Percentiles rank a stretch among this genome's conserved stretches.
phyloP scores from a whole-genome alignment of 371 early-diverging fungal species.

The Mortierella sp. region DNA sequence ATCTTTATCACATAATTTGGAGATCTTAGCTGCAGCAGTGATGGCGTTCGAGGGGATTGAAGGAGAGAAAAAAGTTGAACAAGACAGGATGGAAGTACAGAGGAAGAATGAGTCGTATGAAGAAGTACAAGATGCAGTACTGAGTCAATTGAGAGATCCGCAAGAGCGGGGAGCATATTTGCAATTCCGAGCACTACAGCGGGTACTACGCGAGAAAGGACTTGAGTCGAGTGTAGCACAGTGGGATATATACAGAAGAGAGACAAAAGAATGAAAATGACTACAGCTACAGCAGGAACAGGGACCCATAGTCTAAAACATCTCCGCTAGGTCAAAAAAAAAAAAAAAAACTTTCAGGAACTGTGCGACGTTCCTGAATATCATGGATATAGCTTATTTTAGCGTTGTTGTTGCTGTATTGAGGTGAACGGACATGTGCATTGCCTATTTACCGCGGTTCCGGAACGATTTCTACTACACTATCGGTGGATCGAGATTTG shows the following conservation, averaged over 20 bases:
- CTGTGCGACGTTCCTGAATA: background rate
- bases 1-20: background rate
- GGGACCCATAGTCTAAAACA: too few relatives aligned
- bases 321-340: background rate
- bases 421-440: too few relatives aligned
- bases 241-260: slow-evolving; percentile 3
- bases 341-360: slow-evolving; percentile 1
- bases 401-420: too few relatives aligned
- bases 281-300: slow-evolving; percentile 1
- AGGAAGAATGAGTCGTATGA: slow-evolving; percentile 7
- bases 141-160: slow-evolving; percentile 7
- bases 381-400: background rate
- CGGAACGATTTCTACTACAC: too few relatives aligned
- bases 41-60: slow-evolving; percentile 17
- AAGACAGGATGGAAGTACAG: background rate
- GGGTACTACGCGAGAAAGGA: slow-evolving; percentile 15
- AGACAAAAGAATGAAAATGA: background rate
- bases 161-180: slow-evolving; percentile 27
- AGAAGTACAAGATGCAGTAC: slow-evolving; percentile 25
- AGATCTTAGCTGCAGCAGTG: slow-evolving; percentile 11
- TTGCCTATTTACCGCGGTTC: too few relatives aligned
- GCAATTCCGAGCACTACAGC: slow-evolving; percentile 31
- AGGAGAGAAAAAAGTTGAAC: background rate
- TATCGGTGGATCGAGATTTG: too few relatives aligned
- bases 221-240: slow-evolving; percentile 6